Conservation (phyloP, 768 basidiomycete genomes). For the Russula abietina region DNA sequence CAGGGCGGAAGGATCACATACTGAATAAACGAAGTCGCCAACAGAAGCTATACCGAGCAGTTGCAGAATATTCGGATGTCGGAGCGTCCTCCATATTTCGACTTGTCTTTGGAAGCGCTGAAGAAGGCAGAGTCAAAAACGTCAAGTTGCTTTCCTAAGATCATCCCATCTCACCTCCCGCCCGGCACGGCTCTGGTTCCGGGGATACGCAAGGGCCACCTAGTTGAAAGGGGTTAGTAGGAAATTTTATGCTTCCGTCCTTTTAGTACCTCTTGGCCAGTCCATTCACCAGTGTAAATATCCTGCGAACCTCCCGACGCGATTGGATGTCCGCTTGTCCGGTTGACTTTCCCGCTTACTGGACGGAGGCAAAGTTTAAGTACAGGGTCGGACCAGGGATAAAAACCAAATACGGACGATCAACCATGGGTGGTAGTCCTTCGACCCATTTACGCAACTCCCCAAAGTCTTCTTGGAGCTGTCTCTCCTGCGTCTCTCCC, state of each 20-base stretch:
- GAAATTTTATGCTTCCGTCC: neutral
- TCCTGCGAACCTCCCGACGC: slow-evolving; percentile 19
- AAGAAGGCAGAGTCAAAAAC: neutral
- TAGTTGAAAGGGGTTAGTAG: neutral
- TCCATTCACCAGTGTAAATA: slow-evolving; percentile 21
- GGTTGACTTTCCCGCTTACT: slow-evolving; percentile 16
- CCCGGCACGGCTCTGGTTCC: slow-evolving; percentile 10
- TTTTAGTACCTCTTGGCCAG: slow-evolving; percentile 8
- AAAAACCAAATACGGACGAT: slow-evolving; percentile 13
- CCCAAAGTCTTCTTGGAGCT: slow-evolving; percentile 22
- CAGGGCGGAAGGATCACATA: neutral
- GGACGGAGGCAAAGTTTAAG: neutral
- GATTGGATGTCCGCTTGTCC: slow-evolving; percentile 15
- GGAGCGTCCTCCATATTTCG: slow-evolving; percentile 22
- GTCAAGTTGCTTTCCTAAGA: no score
- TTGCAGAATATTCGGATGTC: slow-evolving; percentile 18
- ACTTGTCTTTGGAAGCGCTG: slow-evolving; percentile 22
- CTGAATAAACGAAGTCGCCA: slow-evolving; percentile 11
- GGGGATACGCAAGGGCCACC: slow-evolving; percentile 16
- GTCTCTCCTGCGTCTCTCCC: slow-evolving; percentile 15
- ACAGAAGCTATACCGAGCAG: slow-evolving; percentile 20
- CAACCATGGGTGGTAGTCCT: slow-evolving; percentile 20
- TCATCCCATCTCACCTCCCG: slow-evolving; percentile 13
- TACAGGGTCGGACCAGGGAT: neutral
- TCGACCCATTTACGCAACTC: slow-evolving; percentile 18